Evolutionary conservation across 2,329 filamentous ascomycete genomes (phyloP), one percentile per base, ranked within the genome.

Genomic region (Aspergillus calidoustus): DNA sequence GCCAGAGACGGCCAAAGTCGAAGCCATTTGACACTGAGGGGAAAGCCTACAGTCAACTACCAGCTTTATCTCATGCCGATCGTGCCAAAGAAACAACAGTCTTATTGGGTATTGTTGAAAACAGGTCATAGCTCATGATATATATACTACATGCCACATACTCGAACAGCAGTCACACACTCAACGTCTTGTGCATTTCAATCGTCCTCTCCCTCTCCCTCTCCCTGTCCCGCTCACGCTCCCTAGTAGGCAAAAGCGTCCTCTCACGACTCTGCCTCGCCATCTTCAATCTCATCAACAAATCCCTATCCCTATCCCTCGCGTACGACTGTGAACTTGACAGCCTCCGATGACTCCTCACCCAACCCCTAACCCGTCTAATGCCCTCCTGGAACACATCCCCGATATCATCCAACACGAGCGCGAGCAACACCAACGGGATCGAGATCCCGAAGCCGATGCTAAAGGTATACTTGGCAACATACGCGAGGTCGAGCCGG

Each of bases 401-500:
- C 3, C 75, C 72, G 19, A 80, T 75, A 52, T 78, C 77, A 53
- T 83, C 82, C 15, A 83, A 72, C 1, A 74, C 74, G 2, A 84
- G 72, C 0, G 82, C 82, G 17, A 84, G 70, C 17, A 77, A 68
- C 34, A 84, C 77, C 50, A 84, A 72, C 0, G 82, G 82, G 23
- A 86, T 81, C 3, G 81, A 83, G 28, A 86, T 82, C 3, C 80
- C 81, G 54, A 86, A 77, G 0, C 84, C 83, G 28, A 86, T 81
- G 1, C 84, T 83, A 60, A 86, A 86, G 44, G 85, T 81, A 69
- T 82, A 87, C 63, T 83, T 83, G 23, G 79, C 75, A 3, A 87
- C 86, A 64, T 83, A 87, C 0, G 74, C 71, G 2, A 85, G 70
- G 1, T 77, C 77, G 3, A 86, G 72, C 4, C 73, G 68, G 30